Base-by-base conservation (phyloP, 1,139 yeast species). In the Kodamaea sp. region DNA sequence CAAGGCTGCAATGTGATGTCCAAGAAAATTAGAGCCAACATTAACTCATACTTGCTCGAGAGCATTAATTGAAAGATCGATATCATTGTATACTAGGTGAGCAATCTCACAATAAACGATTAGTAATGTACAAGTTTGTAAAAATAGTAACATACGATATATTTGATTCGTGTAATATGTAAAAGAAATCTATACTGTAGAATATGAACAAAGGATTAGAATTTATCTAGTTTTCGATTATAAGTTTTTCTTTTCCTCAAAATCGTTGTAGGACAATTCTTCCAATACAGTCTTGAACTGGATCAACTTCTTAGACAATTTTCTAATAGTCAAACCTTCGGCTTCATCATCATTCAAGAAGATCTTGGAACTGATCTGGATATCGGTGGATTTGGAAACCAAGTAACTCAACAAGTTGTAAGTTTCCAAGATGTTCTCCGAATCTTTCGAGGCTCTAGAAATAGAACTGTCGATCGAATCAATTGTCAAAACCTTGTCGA, bases 1-100 rank as follows among this genome's bases (percentile, higher is more conserved):
- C 58, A 58, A n/a, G 59, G 57, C n/a, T 69, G 80, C 50, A 57
- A 65, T 28, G 47, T 46, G 9, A 64, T 70, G 66, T 65, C 82
- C 1, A 59, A 58, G 26, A 45, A 51, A 15, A 55, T 78, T n/a
- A 60, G 82, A 42, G 57, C 63, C 14, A 78, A 75, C 48, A 49
- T 77, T 10, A 74, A 74, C 45, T 52, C 65, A 6, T 58, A 47
- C 29, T 49, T 57, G 41, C 40, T 57, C 6, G 40, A 44, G 20
- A 39, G 21, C 21, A 7, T 18, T 7, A 18, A 18, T 18, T 18
- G 9, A 18, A n/a, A n/a, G n/a, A n/a, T n/a, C n/a, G n/a, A n/a
- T n/a, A n/a, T n/a, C n/a, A n/a, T n/a, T n/a, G n/a, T n/a, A n/a
- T n/a, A n/a, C n/a, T n/a, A n/a, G n/a, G n/a, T n/a, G n/a, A n/a